A percentile compares a stretch with the other conserved stretches of the same genome.
These are phyloP conservation scores for Lolium perenne DNA, from an alignment of 176 grass and related monocot species.

Conservation along the genomic window DNA sequence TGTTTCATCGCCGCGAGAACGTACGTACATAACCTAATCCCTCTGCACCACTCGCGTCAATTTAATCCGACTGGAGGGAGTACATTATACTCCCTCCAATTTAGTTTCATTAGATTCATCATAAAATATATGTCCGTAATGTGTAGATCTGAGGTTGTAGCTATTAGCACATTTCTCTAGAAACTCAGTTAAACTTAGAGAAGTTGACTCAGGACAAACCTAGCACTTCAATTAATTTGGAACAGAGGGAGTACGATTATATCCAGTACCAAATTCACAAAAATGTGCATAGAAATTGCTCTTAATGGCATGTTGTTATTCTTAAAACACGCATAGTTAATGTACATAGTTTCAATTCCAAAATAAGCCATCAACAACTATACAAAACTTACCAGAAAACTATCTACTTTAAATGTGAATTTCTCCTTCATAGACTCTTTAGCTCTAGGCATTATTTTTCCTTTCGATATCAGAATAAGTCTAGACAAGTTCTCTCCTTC, in stretches of 20 bases:
- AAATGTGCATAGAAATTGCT: slow-evolving; percentile 11
- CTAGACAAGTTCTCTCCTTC: slow-evolving; percentile 60
- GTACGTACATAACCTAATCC: too few species aligned
- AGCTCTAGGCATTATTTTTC: slow-evolving; percentile 66
- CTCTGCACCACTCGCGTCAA: too few species aligned
- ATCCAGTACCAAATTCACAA: background rate
- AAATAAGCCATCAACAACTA: background rate
- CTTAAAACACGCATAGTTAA: background rate
- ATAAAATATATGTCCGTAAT: background rate
- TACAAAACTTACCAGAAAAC: slow-evolving; percentile 62
- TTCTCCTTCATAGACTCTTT: slow-evolving; percentile 72
- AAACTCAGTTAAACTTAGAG: background rate
- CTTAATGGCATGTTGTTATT: background rate
- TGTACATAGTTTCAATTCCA: background rate
- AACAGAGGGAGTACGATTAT: background rate
- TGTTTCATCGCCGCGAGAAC: too few species aligned
- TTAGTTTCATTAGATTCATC: background rate
- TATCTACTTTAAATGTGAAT: slow-evolving; percentile 74
- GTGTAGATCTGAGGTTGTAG: background rate
- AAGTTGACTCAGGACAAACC: background rate
- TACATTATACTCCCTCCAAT: background rate
- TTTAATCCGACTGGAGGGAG: too few species aligned
- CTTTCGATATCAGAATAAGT: slow-evolving; percentile 69
- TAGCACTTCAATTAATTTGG: background rate
- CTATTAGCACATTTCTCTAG: background rate